Base-by-base conservation (phyloP, 2,329 filamentous ascomycete genomes). In the Calonectria crousiana region DNA sequence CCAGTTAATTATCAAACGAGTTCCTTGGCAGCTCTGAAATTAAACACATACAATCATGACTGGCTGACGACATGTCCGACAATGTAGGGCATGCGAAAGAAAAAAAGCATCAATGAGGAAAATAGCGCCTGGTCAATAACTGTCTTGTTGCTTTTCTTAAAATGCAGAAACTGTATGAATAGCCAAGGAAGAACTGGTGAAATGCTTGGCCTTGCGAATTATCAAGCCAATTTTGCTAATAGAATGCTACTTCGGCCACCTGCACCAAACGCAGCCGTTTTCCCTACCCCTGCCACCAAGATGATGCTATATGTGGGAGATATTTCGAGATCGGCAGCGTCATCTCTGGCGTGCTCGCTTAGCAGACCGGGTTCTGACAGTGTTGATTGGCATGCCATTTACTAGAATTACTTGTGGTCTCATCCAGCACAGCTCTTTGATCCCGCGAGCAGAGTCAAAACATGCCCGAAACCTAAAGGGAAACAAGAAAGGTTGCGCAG, bases 261-360 rank as follows among this genome's bases (percentile, higher is more conserved):
- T 47, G 20, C 41, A n/a, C 41, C 41, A n/a, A 47, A n/a, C 41
- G 41, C 41, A 47, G 20, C 41, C 41, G 16, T 8, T n/a, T 47
- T 20, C n/a, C 41, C 14, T 53, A 30, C 34, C 58, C 58, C 58
- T 41, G 32, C 11, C 34, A 14, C 23, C 16, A 64, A 9, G 44
- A 66, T 66, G 62, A 26, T 66, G 62, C 14, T 66, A 66, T 66
- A 66, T 51, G 62, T 66, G 62, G 62, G 62, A 44, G 62, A 51
- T 23, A 66, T 66, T 66, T 66, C 62, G 62, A 66, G 23, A 66
- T 16, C 18, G 6, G 23, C 30, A 4, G 20, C 34, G 41, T 34
- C 10, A 14, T 26, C 28, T 51, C 62, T 66, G 41, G 49, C 62
- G 62, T 49, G 62, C 44, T 66, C 62, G 62, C 38, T 23, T 66